Conservation (phyloP, 345 rosid genomes). For the Salix suchowensis region DNA sequence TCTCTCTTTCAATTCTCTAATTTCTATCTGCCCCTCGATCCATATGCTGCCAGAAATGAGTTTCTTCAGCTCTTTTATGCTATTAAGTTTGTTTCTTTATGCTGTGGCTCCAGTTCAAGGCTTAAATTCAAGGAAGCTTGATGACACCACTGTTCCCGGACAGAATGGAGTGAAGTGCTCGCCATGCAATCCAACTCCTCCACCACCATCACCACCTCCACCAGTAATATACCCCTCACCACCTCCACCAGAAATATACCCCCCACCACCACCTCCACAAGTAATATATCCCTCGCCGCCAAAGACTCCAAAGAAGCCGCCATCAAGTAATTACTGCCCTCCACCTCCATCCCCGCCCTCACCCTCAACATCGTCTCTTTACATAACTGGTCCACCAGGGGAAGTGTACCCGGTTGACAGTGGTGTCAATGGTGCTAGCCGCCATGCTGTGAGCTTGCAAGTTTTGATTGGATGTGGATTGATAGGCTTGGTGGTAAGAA, state of each 20-base stretch:
- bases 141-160: constrained; percentile 20
- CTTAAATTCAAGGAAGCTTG: constrained; percentile 25
- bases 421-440: constrained; percentile 28
- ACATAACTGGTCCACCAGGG: constrained; percentile 65
- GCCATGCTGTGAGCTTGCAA: constrained; percentile 18
- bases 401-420: constrained; percentile 49
- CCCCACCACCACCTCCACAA: constrained; percentile 33
- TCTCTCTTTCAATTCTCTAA: background rate
- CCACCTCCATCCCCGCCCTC: constrained; percentile 38
- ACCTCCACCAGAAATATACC: constrained; percentile 26
- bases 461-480: constrained; percentile 38
- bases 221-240: constrained; percentile 29
- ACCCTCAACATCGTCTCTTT: constrained; percentile 29
- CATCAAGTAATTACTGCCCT: constrained; percentile 34
- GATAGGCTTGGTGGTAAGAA: constrained; percentile 17
- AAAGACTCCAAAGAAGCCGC: constrained; percentile 38
- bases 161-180: constrained; percentile 38
- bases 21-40: background rate
- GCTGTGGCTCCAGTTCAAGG: constrained; percentile 16
- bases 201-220: constrained; percentile 38
- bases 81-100: constrained; percentile 14
- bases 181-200: constrained; percentile 47
- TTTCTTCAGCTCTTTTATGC: background rate
- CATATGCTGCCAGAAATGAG: background rate
- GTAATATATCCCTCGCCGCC: constrained; percentile 28